Percentiles rank a stretch among this genome's conserved stretches.
Conservation (phyloP, 163 green algal species). For the Prototheca wickerhamii region DNA sequence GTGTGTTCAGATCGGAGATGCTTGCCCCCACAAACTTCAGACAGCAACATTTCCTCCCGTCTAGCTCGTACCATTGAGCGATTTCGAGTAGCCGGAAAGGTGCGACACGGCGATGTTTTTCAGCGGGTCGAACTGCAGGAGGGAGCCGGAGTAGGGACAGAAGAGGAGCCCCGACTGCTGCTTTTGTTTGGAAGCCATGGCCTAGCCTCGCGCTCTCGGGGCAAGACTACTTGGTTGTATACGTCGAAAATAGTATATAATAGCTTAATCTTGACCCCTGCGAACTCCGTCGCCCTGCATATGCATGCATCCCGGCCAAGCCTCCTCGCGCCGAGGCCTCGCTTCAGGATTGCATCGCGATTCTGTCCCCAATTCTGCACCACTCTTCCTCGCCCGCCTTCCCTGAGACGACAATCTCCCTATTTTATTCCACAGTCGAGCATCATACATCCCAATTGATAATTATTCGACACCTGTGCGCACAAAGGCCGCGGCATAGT, state of each 20-base stretch:
- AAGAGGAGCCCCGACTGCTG: conserved; percentile 39
- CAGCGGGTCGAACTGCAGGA: conserved; percentile 53
- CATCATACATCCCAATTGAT: too few relatives aligned
- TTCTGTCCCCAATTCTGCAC: too few relatives aligned
- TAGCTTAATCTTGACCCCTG: too few relatives aligned
- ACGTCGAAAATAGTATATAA: neutral
- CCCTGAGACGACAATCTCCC: too few relatives aligned
- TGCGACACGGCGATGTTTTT: conserved; percentile 41
- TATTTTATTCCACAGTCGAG: too few relatives aligned
- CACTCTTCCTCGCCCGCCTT: too few relatives aligned
- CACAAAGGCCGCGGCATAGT: conserved; percentile 72
- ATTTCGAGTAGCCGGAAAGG: conserved; percentile 36
- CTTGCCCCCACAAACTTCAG: neutral
- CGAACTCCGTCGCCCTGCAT: too few relatives aligned
- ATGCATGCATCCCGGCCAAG: too few relatives aligned
- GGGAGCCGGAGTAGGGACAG: conserved; percentile 51
- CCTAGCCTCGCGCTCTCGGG: too few relatives aligned
- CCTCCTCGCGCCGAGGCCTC: too few relatives aligned
- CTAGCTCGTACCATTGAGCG: conserved; percentile 34
- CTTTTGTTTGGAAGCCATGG: neutral
- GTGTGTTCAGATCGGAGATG: neutral
- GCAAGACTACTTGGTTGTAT: too few relatives aligned
- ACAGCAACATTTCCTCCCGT: neutral
- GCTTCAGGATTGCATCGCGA: too few relatives aligned
- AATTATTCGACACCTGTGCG: neutral